phyloP scores from a whole-genome alignment of 169 alveolate species.

The Plasmodium vivax region DNA sequence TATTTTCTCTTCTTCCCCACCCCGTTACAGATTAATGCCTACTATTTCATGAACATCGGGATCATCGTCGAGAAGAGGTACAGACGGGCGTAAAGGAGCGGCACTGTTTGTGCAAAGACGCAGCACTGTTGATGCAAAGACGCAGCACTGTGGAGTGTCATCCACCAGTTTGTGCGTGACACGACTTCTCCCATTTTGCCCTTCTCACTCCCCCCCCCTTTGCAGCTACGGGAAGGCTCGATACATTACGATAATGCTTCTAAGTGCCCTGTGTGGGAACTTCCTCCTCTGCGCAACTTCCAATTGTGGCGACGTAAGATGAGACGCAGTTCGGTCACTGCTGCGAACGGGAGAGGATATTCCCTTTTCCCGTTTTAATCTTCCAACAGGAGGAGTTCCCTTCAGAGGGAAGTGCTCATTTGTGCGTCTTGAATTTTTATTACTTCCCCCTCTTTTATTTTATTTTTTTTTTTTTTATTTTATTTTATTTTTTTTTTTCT shows the following conservation, averaged over 20 bases:
- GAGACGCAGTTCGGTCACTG: not conserved
- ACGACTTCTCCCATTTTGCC: not conserved
- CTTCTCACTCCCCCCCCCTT: not conserved
- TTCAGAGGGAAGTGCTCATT: not conserved
- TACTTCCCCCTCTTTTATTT: too few relatives aligned
- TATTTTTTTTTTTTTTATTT: too few relatives aligned
- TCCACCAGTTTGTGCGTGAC: not conserved
- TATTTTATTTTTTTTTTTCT: not conserved
- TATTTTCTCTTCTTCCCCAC: not conserved
- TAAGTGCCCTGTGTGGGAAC: conserved; percentile 33
- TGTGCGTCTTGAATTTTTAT: not conserved
- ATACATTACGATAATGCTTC: not conserved
- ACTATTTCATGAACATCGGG: conserved; percentile 52
- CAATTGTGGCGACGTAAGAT: conserved; percentile 15
- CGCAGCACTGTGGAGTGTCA: not conserved
- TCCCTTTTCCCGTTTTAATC: not conserved
- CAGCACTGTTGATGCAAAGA: not conserved
- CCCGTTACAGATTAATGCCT: conserved; percentile 27
- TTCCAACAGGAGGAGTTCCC: not conserved
- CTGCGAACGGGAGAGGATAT: not conserved
- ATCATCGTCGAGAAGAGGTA: conserved; percentile 40
- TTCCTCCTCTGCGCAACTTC: conserved; percentile 29
- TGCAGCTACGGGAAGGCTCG: conserved; percentile 22
- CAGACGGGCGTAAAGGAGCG: too few relatives aligned
- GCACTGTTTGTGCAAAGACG: too few relatives aligned